Evolutionary conservation across 148 eudicot species (phyloP).

Genomic region (Persicaria maculosa): DNA sequence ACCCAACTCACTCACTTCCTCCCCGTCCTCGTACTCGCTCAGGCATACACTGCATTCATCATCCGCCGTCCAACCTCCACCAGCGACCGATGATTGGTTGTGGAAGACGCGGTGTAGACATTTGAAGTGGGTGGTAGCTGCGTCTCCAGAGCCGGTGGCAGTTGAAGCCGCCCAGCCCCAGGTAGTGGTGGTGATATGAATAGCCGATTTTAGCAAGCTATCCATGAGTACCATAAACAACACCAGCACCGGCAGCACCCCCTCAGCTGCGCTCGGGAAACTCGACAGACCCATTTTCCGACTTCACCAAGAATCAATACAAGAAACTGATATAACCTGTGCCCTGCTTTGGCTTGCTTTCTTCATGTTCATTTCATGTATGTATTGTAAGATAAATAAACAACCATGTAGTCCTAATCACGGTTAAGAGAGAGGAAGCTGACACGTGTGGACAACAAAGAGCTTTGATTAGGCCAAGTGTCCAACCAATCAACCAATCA

Average conservation of each 20-base stretch:
- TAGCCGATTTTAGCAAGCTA: not conserved
- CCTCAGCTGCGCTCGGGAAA: not conserved
- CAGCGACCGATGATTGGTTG: not conserved
- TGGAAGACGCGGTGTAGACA: no score
- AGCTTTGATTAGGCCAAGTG: not conserved
- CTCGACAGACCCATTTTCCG: not conserved
- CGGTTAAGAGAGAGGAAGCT: not conserved
- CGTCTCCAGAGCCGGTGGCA: no score
- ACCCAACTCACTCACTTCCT: constrained; percentile 23
- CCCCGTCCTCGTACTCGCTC: constrained; percentile 15
- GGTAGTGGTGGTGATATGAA: not conserved
- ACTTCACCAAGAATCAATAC: no score
- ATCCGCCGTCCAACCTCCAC: not conserved
- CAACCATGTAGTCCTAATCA: no score
- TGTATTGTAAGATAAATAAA: no score
- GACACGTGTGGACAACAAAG: not conserved
- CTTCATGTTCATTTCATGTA: not conserved
- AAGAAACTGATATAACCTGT: no score
- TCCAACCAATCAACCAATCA: not conserved
- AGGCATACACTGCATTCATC: constrained; percentile 19
- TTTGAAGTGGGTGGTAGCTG: no score
- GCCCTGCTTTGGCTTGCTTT: not conserved
- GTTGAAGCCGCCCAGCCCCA: no score
- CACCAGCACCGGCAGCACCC: not conserved
- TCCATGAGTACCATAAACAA: not conserved